Base-by-base conservation (phyloP, 495 filamentous ascomycete genomes). In the Xylaria telfairii region DNA sequence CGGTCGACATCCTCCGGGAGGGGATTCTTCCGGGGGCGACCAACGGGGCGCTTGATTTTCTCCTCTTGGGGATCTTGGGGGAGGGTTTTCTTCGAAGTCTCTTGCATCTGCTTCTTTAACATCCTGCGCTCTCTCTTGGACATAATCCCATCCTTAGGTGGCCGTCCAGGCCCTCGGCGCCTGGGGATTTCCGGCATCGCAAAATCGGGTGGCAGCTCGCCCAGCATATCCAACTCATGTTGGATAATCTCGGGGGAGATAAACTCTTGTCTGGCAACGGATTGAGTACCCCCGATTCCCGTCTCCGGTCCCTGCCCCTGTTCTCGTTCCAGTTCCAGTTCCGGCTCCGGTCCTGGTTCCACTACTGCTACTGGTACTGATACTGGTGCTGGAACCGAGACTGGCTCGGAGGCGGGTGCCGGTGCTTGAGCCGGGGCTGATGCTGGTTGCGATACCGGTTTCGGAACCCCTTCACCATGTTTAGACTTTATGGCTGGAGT, bases 71-170 rank as follows among this genome's bases (percentile, higher is more conserved):
- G 79, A 6, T 78, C 76, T 44, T 79, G 82, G 5, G 84, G 82
- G 41, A 80, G 60, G 57, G 79, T 83, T 75, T 85, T 81, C 77
- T 83, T 86, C 24, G 81, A 82, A 24, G 79, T 76, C 69, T 86
- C 83, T 72, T 82, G 80, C 47, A 82, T 87, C 70, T 90, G 87
- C 74, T 90, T 91, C 73, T 90, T 89, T 67, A 90, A 83, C 70
- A 90, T 80, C 69, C 87, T 86, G 71, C 91, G 84, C 78, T 93
- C 92, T 46, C 93, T 88, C 82, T 97, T 97, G 9, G 94, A 97
- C 88, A 96, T 94, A 76, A 96, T 89, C 8, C 94, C 94, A 79
- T 97, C 92, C 84, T 97, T 97, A 10, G 94, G 94, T 54, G 94
- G 94, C 65, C 94, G 84, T 41, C 94, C 94, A 54, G 94, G 94